Percentiles rank a stretch among this genome's conserved stretches.
phyloP scores from a whole-genome alignment of 2,329 filamentous ascomycete genomes.

The Zopfia rhizophila region DNA sequence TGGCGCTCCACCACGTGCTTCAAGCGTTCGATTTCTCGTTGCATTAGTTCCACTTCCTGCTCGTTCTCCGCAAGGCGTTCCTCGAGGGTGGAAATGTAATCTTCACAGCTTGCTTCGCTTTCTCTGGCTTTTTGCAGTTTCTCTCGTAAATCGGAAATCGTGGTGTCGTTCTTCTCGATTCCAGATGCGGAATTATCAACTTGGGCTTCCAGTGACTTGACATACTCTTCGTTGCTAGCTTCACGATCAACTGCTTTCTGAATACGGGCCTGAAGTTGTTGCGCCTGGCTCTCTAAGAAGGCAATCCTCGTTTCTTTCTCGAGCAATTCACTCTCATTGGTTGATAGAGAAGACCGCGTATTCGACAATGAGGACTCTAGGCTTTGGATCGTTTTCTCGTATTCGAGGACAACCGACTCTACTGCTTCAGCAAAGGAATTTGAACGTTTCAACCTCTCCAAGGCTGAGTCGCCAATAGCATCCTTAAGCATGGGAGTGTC shows the following conservation, averaged over 20 bases:
- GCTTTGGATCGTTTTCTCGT: slow-evolving; percentile 97
- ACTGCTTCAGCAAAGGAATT: slow-evolving; percentile 96
- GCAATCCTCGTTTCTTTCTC: slow-evolving; percentile 95
- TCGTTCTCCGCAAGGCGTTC: slow-evolving; percentile 95
- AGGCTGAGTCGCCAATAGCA: slow-evolving; percentile 78
- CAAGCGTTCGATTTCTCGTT: slow-evolving; percentile 91
- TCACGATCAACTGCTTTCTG: slow-evolving; percentile 94
- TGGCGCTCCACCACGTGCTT: slow-evolving; percentile 97
- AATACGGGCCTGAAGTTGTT: slow-evolving; percentile 87
- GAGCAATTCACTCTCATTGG: slow-evolving; percentile 84
- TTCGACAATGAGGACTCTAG: slow-evolving; percentile 91
- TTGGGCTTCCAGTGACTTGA: slow-evolving; percentile 90
- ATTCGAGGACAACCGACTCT: slow-evolving; percentile 94
- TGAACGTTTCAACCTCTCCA: slow-evolving; percentile 90
- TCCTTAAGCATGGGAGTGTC: slow-evolving; percentile 70
- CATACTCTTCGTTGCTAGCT: slow-evolving; percentile 88
- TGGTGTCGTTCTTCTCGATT: slow-evolving; percentile 89
- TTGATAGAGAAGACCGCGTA: slow-evolving; percentile 84
- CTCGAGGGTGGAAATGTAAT: slow-evolving; percentile 96
- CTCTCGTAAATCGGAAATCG: slow-evolving; percentile 88
- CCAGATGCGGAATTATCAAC: slow-evolving; percentile 90
- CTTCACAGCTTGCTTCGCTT: slow-evolving; percentile 89
- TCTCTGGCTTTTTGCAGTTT: slow-evolving; percentile 89
- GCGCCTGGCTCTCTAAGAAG: slow-evolving; percentile 90
- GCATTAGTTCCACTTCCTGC: slow-evolving; percentile 96